Percentiles rank a stretch among this genome's conserved stretches.
Evolutionary conservation across 2,329 filamentous ascomycete species (phyloP).

Genomic region (Nannizziopsis barbatae): DNA sequence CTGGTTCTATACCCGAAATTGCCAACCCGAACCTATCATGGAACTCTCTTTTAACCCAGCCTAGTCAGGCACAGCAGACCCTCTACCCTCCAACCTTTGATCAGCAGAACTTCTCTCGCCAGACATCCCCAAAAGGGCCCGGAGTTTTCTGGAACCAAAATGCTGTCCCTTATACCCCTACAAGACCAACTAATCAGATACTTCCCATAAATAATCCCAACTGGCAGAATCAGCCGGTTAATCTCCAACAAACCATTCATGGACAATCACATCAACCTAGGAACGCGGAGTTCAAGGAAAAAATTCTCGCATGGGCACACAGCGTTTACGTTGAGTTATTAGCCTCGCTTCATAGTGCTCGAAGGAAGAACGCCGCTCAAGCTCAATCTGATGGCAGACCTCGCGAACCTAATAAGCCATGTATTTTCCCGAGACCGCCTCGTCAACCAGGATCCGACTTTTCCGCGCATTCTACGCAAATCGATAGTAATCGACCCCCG

Average conservation of each 20-base stretch:
- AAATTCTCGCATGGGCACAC: constrained; percentile 58
- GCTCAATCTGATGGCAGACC: constrained; percentile 30
- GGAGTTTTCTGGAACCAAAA: constrained; percentile 20
- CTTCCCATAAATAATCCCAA: constrained; percentile 10
- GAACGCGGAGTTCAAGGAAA: constrained; percentile 53
- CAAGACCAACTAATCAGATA: constrained; percentile 6
- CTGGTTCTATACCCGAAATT: constrained; percentile 21
- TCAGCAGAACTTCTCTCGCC: constrained; percentile 29
- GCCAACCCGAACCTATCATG: constrained; percentile 24
- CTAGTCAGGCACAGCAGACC: constrained; percentile 8
- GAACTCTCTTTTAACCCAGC: constrained; percentile 22
- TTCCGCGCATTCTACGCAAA: constrained; percentile 9
- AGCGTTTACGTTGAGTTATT: constrained; percentile 61
- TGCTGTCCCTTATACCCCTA: constrained; percentile 18
- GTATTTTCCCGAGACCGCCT: constrained; percentile 52
- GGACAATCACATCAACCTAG: constrained; percentile 21
- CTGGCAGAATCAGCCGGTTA: constrained; percentile 19
- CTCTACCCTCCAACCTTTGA: constrained; percentile 23
- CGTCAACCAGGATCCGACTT: constrained; percentile 41
- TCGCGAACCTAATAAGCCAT: constrained; percentile 40
- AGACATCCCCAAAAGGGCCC: constrained; percentile 20
- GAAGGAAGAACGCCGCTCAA: constrained; percentile 40
- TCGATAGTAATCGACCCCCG: constrained; percentile 5
- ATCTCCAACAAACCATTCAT: constrained; percentile 18
- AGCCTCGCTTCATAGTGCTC: constrained; percentile 49